Evolutionary conservation across 257 asterid genomes (phyloP), one percentile per base, ranked within the genome.

Genomic region (Eustoma russellianum): DNA sequence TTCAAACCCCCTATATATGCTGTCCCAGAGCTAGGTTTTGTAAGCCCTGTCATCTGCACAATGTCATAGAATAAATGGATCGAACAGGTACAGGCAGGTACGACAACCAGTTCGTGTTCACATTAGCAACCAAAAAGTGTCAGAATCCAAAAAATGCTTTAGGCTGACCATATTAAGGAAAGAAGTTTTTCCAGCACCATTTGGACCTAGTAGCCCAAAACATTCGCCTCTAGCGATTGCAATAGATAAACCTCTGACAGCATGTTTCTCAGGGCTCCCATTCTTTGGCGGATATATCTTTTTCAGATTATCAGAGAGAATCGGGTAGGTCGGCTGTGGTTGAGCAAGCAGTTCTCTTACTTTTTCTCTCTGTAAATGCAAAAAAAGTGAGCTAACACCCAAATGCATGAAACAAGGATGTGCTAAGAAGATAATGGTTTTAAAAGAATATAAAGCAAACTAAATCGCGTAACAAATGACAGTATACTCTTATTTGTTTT

Each of bases 41-140:
- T 72, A 68, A 88, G 95, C 63, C 97, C 98, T 57, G 79, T 92
- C 95, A 87, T 79, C 98, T 92, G 77, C 50, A 51, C 60, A 57
- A 47, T 40, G 46, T 38, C 45, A 14, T 8, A 6, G n/a, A 44
- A 15, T 40, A n/a, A 18, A 15, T 16, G 7, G 46, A 46, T 46
- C 11, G 28, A 17, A 58, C 19, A 58, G 46, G 49, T 52, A 52
- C 43, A 15, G 41, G 41, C 43, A 14, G 13, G 8, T 33, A n/a
- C 17, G 18, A 52, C 44, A 41, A 13, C 3, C 33, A 16, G 9
- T 1, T 7, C 17, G 7, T 5, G 3, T 18, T 38, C 43, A 41
- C 18, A 35, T 17, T 5, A 40, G 41, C 48, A 62, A 24, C 62
- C 58, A 43, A 50, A 58, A 8, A 68, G 41, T 24, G 2, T 48